A percentile compares a stretch with the other conserved stretches of the same genome.
Conservation (phyloP, 2,329 filamentous ascomycete species). For the Cladosporium oxysporum region DNA sequence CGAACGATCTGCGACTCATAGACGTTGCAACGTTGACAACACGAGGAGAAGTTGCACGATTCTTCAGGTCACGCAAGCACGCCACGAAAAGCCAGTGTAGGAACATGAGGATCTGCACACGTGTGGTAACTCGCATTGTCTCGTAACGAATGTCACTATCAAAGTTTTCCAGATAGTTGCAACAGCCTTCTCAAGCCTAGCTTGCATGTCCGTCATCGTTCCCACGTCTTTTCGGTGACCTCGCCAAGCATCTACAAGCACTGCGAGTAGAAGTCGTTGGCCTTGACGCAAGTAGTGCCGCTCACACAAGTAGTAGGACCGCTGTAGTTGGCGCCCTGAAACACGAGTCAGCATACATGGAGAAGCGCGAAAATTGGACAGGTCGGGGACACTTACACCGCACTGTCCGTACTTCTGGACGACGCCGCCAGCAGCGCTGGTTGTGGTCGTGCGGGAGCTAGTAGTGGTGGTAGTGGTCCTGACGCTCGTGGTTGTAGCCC, state of each 20-base stretch:
- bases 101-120: background rate
- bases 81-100: background rate
- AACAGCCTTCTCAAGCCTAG: background rate
- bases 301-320: slow-evolving; percentile 35
- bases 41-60: background rate
- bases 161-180: background rate
- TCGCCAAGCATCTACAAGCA: slow-evolving; percentile 26
- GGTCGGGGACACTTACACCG: slow-evolving; percentile 12
- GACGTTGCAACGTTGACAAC: background rate
- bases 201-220: background rate
- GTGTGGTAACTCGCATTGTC: background rate
- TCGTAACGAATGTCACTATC: background rate
- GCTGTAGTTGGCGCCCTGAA: slow-evolving; percentile 31
- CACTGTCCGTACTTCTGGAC: slow-evolving; percentile 19
- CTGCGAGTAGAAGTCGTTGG: slow-evolving; percentile 38
- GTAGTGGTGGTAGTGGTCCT: slow-evolving; percentile 11
- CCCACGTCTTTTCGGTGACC: background rate
- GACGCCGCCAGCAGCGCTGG: slow-evolving; percentile 4
- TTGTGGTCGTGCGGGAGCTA: slow-evolving; percentile 8
- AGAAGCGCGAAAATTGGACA: background rate
- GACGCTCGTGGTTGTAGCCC: slow-evolving; percentile 12
- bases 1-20: background rate
- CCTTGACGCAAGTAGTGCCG: slow-evolving; percentile 32
- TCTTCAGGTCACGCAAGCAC: background rate
- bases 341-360: background rate